Percentiles rank a stretch among this genome's conserved stretches.
Conservation (phyloP, 2,329 filamentous ascomycete species). For the Colletotrichum echinochloae region DNA sequence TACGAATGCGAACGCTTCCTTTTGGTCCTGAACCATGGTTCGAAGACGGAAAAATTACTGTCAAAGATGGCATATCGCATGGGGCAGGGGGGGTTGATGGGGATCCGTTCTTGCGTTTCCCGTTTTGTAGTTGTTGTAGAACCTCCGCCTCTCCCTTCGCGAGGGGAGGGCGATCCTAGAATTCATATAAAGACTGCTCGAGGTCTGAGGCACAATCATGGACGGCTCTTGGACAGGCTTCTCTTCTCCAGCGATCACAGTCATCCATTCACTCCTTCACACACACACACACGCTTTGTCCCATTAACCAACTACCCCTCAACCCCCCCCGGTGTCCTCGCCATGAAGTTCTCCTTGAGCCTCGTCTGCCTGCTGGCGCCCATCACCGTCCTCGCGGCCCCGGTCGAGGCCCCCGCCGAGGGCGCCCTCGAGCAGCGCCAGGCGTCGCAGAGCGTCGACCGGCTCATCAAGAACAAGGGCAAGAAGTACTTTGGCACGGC, state of each 20-base stretch:
- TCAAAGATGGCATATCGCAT: not conserved
- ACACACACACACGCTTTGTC: too few species aligned
- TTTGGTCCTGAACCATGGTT: not conserved
- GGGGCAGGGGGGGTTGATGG: not conserved
- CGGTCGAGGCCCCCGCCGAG: constrained; percentile 44
- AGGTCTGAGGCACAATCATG: not conserved
- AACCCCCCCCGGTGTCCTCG: not conserved
- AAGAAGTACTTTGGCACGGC: constrained; percentile 74
- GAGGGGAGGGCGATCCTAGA: too few species aligned
- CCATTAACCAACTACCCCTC: not conserved
- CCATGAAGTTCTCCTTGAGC: constrained; percentile 43
- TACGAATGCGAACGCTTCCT: not conserved
- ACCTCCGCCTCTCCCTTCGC: not conserved
- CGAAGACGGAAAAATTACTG: not conserved
- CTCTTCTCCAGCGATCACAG: not conserved
- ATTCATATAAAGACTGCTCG: constrained; percentile 2
- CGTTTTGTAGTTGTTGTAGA: not conserved
- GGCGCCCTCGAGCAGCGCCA: constrained; percentile 51
- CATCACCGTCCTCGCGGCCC: constrained; percentile 51
- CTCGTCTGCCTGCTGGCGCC: constrained; percentile 53
- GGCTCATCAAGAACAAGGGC: constrained; percentile 69
- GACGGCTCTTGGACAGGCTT: not conserved
- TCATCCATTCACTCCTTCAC: not conserved
- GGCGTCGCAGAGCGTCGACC: constrained; percentile 62
- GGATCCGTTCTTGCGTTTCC: not conserved